phyloP scores from a whole-genome alignment of 139 green algal genomes.

The Mesostigma viride region DNA sequence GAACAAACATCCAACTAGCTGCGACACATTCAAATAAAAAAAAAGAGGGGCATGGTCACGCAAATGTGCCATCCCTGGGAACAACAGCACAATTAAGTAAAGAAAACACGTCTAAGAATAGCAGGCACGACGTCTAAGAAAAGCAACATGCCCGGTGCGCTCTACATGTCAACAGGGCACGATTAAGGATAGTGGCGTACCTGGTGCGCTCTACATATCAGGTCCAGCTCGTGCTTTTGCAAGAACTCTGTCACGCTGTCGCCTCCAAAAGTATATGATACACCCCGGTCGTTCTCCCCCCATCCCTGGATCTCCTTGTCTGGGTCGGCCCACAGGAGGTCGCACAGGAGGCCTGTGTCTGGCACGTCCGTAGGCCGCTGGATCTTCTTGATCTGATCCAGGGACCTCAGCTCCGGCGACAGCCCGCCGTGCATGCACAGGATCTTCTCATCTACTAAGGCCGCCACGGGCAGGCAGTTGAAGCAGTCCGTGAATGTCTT shows the following conservation, averaged over 20 bases:
- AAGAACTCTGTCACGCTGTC: conserved; percentile 93
- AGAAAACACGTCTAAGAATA: no score
- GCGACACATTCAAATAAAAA: no score
- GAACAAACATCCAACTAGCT: no score
- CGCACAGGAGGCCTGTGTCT: conserved; percentile 93
- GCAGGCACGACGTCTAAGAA: no score
- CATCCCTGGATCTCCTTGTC: conserved; percentile 93
- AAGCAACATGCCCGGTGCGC: no score
- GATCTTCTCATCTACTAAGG: conserved; percentile 99
- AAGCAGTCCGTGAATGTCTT: conserved; percentile 99
- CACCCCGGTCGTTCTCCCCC: conserved; percentile 96
- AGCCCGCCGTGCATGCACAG: conserved; percentile 99
- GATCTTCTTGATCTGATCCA: conserved; percentile 98
- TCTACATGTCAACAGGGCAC: no score
- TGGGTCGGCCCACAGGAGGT: conserved; percentile 97
- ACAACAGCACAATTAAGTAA: no score
- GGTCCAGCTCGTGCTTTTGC: conserved; percentile 88
- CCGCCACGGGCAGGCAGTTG: conserved; percentile 94
- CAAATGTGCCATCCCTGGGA: no score
- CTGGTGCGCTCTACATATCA: conserved; percentile 94
- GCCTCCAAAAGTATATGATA: conserved; percentile 97
- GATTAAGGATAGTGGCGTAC: no score
- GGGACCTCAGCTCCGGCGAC: conserved; percentile 88
- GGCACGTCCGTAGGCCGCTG: conserved; percentile 90
- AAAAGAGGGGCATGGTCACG: no score